A percentile compares a stretch with the other conserved stretches of the same genome.
These are phyloP conservation scores for Suillus weaverae DNA, from an alignment of 768 basidiomycete genomes.

Conservation along the genomic window DNA sequence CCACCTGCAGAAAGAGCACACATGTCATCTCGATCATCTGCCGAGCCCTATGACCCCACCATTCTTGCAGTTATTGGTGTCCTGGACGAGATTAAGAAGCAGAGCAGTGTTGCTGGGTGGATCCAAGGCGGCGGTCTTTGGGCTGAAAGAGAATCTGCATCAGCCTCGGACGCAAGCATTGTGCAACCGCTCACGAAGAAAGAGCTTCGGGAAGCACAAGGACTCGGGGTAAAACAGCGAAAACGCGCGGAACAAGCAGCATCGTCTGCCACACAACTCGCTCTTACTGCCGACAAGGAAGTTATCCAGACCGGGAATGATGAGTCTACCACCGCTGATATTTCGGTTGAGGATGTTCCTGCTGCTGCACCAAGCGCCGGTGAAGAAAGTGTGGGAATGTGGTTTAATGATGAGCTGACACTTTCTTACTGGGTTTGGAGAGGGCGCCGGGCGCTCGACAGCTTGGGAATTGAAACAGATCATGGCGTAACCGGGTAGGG, in stretches of 20 bases:
- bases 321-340: slow-evolving; percentile 14
- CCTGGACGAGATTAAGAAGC: slow-evolving; percentile 54
- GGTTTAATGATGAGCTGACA: slow-evolving; percentile 52
- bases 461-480: slow-evolving; percentile 45
- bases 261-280: not conserved
- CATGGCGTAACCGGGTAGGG: slow-evolving; percentile 42
- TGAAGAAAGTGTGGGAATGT: slow-evolving; percentile 30
- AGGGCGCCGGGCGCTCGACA: slow-evolving; percentile 50
- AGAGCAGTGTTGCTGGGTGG: slow-evolving; percentile 71
- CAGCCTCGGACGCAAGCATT: not conserved
- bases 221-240: not conserved
- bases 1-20: not conserved
- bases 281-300: not conserved
- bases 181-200: not conserved
- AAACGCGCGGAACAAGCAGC: not conserved
- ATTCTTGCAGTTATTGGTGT: slow-evolving; percentile 66
- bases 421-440: slow-evolving; percentile 51
- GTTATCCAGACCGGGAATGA: slow-evolving; percentile 17
- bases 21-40: slow-evolving; percentile 3
- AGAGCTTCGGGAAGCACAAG: not conserved
- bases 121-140: slow-evolving; percentile 54
- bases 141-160: slow-evolving; percentile 11
- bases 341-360: not conserved
- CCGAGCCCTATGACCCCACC: slow-evolving; percentile 46
- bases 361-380: slow-evolving; percentile 8